Evolutionary conservation across 805 yeast species (phyloP), one percentile per base, ranked within the genome.

Genomic region (Hemisphaericaspora nanyangensis): DNA sequence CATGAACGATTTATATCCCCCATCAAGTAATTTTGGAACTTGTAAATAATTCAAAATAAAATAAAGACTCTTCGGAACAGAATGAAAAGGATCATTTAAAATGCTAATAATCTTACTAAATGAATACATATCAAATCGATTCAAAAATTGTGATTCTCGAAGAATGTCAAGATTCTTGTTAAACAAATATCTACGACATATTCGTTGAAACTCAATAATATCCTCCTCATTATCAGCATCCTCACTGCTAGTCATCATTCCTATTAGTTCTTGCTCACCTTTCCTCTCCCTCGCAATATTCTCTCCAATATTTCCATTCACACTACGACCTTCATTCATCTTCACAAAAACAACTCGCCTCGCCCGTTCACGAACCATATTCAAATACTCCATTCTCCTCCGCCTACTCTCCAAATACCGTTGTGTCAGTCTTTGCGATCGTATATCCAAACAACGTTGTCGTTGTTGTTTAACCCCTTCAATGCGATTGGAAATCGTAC

Each of bases 1-100:
- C 17, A 54, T 42, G n/a, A 54, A 49, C 13, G 43, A 33, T n/a
- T 44, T 33, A 17, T 27, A 42, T 2, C 7, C 3, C 6, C 11
- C 27, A 5, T 19, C 29, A 29, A 36, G 29, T 17, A 29, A 22
- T 13, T 17, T 24, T 7, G 29, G 28, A 4, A 34, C 30, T 7
- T 25, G 6, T 4, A 37, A 27, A 35, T 32, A 34, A 7, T 24
- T 13, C 7, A 41, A 18, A n/a, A 41, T 33, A 10, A 18, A 33
- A 17, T 16, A 17, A 5, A 41, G 32, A 13, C 31, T 17, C 10
- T 18, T 18, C 7, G 37, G 22, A 17, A 40, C 18, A 6, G 25
- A 13, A 19, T 13, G 12, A n/a, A 20, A 5, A 5, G 34, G 24
- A 17, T 36, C 22, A 29, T 39, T 25, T 12, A 40, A 20, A 2